phyloP scores from a whole-genome alignment of 495 filamentous ascomycete species.

The Neurospora intermedia region DNA sequence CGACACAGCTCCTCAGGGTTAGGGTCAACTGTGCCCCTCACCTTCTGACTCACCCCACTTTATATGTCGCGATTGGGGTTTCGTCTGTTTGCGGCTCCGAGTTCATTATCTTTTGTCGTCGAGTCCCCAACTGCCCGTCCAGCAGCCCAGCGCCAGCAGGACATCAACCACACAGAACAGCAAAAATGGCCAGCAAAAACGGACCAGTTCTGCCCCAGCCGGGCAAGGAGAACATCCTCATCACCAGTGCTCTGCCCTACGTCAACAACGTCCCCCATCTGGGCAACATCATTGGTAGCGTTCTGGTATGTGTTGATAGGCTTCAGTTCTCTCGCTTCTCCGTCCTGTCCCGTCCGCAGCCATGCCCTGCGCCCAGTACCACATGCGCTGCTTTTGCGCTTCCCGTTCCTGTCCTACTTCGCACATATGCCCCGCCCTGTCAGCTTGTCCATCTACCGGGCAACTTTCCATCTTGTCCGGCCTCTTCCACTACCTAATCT shows the following conservation, averaged over 20 bases:
- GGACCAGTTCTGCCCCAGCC: slow-evolving; percentile 28
- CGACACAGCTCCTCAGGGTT: not conserved
- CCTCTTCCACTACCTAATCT: not conserved
- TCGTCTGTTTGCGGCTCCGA: not conserved
- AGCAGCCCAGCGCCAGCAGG: not conserved
- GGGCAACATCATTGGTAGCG: slow-evolving; percentile 86
- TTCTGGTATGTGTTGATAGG: slow-evolving; percentile 39
- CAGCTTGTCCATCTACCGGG: not conserved
- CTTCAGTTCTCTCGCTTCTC: not conserved
- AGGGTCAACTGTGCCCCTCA: not conserved
- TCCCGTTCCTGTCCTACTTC: not conserved
- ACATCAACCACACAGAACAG: not conserved
- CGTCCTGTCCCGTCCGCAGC: not conserved
- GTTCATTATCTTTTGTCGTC: not conserved
- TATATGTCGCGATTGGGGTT: not conserved
- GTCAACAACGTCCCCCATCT: slow-evolving; percentile 96
- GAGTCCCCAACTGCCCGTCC: not conserved
- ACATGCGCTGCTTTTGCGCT: not conserved
- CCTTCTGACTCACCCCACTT: not conserved
- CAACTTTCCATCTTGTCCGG: not conserved
- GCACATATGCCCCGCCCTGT: not conserved
- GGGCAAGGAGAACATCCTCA: slow-evolving; percentile 44
- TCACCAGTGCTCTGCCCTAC: slow-evolving; percentile 67
- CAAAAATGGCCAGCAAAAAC: not conserved
- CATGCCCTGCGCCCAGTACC: not conserved